Conservation (phyloP, 257 asterid species). For the Jacaranda copaia region DNA sequence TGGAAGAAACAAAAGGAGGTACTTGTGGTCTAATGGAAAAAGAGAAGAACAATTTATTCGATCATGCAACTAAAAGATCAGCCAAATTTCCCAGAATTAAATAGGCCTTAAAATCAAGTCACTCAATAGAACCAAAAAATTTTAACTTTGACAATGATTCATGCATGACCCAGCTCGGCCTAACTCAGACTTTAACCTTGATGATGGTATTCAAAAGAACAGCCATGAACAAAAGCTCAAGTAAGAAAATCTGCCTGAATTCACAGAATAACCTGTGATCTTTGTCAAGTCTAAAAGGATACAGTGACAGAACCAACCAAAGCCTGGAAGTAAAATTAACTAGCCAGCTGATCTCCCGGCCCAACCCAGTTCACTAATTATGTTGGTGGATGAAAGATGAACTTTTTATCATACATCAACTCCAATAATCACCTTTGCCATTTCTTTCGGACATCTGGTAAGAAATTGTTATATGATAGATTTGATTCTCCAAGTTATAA, state of each 20-base stretch:
- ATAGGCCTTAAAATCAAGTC: constrained; percentile 3
- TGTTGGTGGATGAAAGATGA: neutral
- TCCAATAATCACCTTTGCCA: neutral
- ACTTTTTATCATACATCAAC: constrained; percentile 1
- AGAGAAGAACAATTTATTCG: neutral
- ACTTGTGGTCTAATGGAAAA: neutral
- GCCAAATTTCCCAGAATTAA: neutral
- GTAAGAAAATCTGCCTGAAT: neutral
- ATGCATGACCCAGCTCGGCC: constrained; percentile 1
- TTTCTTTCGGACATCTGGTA: neutral
- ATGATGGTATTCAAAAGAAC: neutral
- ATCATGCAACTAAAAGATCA: neutral
- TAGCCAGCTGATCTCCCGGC: neutral
- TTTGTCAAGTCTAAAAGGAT: neutral
- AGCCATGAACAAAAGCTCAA: neutral
- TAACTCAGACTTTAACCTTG: neutral
- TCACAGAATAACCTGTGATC: neutral
- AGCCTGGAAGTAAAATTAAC: constrained; percentile 2
- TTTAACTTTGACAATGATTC: neutral
- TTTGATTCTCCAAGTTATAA: neutral
- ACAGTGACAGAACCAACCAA: neutral
- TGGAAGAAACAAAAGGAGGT: neutral
- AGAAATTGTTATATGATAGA: neutral
- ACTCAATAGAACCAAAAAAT: constrained; percentile 2
- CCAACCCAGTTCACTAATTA: neutral